Conservation (phyloP, 768 basidiomycete species). For the Lactarius vividus region DNA sequence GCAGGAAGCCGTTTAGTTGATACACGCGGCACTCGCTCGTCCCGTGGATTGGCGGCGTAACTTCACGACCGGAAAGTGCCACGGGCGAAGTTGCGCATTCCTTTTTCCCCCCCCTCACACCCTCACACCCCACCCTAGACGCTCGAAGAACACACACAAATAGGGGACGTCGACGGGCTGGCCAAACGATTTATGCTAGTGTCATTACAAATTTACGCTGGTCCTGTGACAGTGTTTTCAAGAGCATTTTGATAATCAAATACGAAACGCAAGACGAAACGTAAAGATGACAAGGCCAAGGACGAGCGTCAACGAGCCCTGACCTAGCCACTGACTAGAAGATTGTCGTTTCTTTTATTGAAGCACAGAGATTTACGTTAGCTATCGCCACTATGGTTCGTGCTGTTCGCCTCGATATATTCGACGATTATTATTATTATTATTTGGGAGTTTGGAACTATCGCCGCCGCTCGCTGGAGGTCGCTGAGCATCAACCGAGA, state of each 20-base stretch:
- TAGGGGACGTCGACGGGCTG: neutral
- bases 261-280: no score
- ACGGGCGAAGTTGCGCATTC: neutral
- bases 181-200: neutral
- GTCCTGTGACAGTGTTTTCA: neutral
- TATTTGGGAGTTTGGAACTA: neutral
- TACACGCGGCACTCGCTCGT: neutral
- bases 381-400: neutral
- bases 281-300: neutral
- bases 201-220: neutral
- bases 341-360: neutral
- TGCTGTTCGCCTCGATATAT: neutral
- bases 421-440: neutral
- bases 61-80: neutral
- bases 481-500: slow-evolving; percentile 24
- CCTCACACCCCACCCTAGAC: neutral
- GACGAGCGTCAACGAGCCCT: neutral
- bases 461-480: slow-evolving; percentile 2
- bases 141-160: neutral
- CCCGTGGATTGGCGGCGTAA: neutral
- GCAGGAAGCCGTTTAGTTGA: neutral
- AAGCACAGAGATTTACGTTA: neutral
- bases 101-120: neutral
- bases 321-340: neutral
- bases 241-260: neutral